Evolutionary conservation across 257 asterid species (phyloP), one percentile per base, ranked within the genome.

Genomic region (Striga asiatica): DNA sequence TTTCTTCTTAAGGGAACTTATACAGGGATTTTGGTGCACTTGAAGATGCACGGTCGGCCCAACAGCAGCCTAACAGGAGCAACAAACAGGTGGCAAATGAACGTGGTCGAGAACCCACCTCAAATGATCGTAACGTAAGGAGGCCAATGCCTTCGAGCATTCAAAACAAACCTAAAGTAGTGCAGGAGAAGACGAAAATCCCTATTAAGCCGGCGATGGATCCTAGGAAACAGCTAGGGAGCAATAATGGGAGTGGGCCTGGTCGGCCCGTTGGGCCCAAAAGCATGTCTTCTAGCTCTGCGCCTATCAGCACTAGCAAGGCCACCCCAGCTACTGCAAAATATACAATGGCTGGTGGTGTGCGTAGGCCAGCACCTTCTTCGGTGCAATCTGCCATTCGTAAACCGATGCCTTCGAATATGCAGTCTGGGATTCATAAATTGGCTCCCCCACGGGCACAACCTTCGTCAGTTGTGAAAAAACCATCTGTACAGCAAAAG

Each of bases 201-300:
- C n/a, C n/a, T n/a, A 54, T 64, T 60, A 80, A 70, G 68, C 70
- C 31, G 16, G 38, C 74, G 4, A 3, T 55, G 16, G 89, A 74
- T 39, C 35, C 79, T 57, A 64, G 77, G 65, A 80, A 66, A 65
- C 89, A 73, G 53, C 61, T 70, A 4, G 62, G 76, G 53, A 74
- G 68, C 59, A 74, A 75, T 68, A 77, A 67, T 52, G 88, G 88
- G 24, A 80, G 77, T 69, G 94, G 88, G 43, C 89, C 87, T 8
- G 97, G 94, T 10, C 93, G 85, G 86, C 87, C 94, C 12, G 20
- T 69, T 56, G 74, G 65, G 19, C 61, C 71, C 3, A 82, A 77
- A 72, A 52, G 66, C 11, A 42, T 60, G 48, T 81, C 93, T 20
- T 57, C 77, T 3, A 84, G 48, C 71, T 29, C 76, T 1, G 64